These are phyloP conservation scores for Dendrobium huoshanense DNA, from an alignment of 106 monocot species.

Conservation along the genomic window DNA sequence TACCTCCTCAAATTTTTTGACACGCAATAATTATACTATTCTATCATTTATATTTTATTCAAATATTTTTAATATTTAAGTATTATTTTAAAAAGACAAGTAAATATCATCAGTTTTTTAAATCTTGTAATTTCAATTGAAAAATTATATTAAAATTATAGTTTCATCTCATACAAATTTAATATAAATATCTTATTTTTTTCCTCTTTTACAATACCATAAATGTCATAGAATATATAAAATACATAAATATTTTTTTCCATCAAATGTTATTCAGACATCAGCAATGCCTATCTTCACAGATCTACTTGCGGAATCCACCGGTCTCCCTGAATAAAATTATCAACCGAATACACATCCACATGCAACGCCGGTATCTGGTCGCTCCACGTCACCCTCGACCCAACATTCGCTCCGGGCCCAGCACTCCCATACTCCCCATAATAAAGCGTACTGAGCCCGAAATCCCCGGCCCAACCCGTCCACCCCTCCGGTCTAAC, in stretches of 20 bases:
- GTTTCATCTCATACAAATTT: no score
- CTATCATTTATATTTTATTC: no score
- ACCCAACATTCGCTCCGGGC: constrained; percentile 4
- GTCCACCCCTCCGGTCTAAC: constrained; percentile 16
- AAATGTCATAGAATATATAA: not conserved
- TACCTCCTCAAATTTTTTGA: no score
- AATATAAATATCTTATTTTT: no score
- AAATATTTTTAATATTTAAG: no score
- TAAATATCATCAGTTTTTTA: no score
- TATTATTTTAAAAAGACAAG: no score
- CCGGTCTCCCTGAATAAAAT: constrained; percentile 16
- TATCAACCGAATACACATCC: constrained; percentile 13
- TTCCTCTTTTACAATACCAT: no score
- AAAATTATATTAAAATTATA: no score
- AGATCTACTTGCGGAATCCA: not conserved
- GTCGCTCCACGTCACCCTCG: constrained; percentile 15
- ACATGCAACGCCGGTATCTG: constrained; percentile 15
- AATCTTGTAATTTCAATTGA: no score
- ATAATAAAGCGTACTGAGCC: constrained; percentile 16
- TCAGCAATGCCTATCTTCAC: not conserved
- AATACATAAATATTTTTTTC: not conserved
- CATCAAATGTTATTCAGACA: no score
- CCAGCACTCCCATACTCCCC: constrained; percentile 15
- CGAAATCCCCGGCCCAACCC: constrained; percentile 15
- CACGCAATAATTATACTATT: no score